phyloP scores from a whole-genome alignment of 164 flowering plant species.

The Nymphaea colorata region DNA sequence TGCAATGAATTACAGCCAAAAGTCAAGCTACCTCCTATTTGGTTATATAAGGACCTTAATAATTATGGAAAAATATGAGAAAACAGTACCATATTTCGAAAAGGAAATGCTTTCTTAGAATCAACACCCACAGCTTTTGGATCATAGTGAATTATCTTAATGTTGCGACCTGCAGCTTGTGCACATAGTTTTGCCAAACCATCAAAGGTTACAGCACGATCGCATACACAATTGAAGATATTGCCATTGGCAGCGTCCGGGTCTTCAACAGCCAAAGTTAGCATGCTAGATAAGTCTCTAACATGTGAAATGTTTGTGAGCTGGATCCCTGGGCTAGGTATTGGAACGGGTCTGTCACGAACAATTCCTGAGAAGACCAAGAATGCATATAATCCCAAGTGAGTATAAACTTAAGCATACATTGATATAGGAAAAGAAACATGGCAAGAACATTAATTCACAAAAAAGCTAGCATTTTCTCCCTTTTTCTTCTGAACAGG shows the following conservation, averaged over 20 bases:
- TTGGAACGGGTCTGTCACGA: slow-evolving; percentile 76
- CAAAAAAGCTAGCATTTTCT: no score
- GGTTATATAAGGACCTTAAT: background rate
- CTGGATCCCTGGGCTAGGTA: slow-evolving; percentile 98
- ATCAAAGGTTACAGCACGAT: slow-evolving; percentile 89
- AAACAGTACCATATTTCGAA: slow-evolving; percentile 72
- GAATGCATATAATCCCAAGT: background rate
- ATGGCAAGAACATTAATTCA: no score
- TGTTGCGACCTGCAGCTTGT: slow-evolving; percentile 64
- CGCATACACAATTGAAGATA: slow-evolving; percentile 92
- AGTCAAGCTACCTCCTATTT: background rate
- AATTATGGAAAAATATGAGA: background rate
- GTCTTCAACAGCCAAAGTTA: slow-evolving; percentile 70
- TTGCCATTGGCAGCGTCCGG: slow-evolving; percentile 53
- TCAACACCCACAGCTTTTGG: slow-evolving; percentile 80
- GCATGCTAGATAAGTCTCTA: slow-evolving; percentile 85
- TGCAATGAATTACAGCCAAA: slow-evolving; percentile 15
- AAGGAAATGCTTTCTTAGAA: slow-evolving; percentile 95
- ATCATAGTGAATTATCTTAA: slow-evolving; percentile 78
- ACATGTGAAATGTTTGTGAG: slow-evolving; percentile 90
- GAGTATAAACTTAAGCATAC: no score
- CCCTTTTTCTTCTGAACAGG: no score
- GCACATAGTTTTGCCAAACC: slow-evolving; percentile 94
- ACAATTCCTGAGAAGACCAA: slow-evolving; percentile 58
- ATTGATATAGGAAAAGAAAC: no score